Conservation (phyloP, 2,329 filamentous ascomycete genomes). For the Trichoderma hamatum region DNA sequence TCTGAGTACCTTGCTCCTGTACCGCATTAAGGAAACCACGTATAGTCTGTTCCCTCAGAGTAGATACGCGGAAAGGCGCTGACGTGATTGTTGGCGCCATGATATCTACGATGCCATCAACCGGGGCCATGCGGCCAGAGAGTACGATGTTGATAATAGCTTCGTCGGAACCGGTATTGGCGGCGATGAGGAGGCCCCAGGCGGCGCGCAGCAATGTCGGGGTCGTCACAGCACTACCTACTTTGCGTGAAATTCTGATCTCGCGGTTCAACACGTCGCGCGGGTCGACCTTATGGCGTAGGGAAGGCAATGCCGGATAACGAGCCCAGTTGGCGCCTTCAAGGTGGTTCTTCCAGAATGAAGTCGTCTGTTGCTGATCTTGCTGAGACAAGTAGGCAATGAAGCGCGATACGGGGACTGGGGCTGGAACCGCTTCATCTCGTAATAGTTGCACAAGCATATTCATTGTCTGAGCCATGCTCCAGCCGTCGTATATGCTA, state of each 20-base stretch:
- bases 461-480: neutral
- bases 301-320: constrained; percentile 3
- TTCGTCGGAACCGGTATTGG: constrained; percentile 2
- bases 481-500: constrained; percentile 19
- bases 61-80: constrained; percentile 33
- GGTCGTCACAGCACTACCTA: neutral
- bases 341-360: constrained; percentile 9
- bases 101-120: constrained; percentile 35
- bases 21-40: constrained; percentile 28
- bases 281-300: neutral
- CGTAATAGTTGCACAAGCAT: neutral
- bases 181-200: constrained; percentile 8
- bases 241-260: no score
- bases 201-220: neutral
- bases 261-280: neutral
- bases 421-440: neutral
- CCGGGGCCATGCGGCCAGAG: constrained; percentile 35
- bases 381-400: neutral
- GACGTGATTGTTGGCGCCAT: constrained; percentile 38
- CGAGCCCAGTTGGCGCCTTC: neutral
- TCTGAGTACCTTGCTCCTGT: neutral
- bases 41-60: constrained; percentile 20
- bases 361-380: neutral
- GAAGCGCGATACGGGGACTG: constrained; percentile 6
- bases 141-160: constrained; percentile 35